These are phyloP conservation scores for Chlamydomonas sphaeroides DNA, from an alignment of 139 green algal genomes.

Conservation along the genomic window DNA sequence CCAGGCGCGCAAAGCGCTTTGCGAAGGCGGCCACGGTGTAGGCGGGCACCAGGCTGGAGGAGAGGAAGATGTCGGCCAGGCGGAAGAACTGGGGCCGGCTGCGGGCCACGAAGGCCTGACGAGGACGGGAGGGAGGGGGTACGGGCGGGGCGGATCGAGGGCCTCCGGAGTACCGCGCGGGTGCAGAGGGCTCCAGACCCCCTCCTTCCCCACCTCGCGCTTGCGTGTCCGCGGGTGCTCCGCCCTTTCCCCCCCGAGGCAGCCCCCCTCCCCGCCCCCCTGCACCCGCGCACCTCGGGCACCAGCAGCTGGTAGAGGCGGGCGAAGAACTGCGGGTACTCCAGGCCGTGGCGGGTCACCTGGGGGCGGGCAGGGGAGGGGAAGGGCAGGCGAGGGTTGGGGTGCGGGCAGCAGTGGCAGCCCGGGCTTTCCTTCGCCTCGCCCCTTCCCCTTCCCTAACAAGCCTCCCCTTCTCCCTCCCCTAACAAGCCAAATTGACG, in stretches of 20 bases:
- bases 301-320: constrained; percentile 85
- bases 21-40: constrained; percentile 95
- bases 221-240: too few relatives aligned
- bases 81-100: constrained; percentile 65
- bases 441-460: too few relatives aligned
- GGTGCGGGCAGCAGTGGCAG: too few relatives aligned
- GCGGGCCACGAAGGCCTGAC: constrained; percentile 32
- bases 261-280: neutral
- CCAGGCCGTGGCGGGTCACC: constrained; percentile 85
- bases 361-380: neutral
- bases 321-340: constrained; percentile 91
- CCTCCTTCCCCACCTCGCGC: too few relatives aligned
- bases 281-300: constrained; percentile 39
- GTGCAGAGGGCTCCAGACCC: too few relatives aligned
- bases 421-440: too few relatives aligned
- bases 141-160: too few relatives aligned
- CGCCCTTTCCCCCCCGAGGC: neutral
- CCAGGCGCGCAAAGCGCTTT: constrained; percentile 91
- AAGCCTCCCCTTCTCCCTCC: too few relatives aligned
- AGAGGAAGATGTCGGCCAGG: constrained; percentile 92
- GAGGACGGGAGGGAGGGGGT: neutral
- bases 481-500: too few relatives aligned
- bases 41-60: constrained; percentile 89
- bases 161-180: too few relatives aligned
- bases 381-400: too few relatives aligned